Evolutionary conservation across 2,329 filamentous ascomycete species (phyloP), one percentile per base, ranked within the genome.

Genomic region (Aspergillus tubingensis): DNA sequence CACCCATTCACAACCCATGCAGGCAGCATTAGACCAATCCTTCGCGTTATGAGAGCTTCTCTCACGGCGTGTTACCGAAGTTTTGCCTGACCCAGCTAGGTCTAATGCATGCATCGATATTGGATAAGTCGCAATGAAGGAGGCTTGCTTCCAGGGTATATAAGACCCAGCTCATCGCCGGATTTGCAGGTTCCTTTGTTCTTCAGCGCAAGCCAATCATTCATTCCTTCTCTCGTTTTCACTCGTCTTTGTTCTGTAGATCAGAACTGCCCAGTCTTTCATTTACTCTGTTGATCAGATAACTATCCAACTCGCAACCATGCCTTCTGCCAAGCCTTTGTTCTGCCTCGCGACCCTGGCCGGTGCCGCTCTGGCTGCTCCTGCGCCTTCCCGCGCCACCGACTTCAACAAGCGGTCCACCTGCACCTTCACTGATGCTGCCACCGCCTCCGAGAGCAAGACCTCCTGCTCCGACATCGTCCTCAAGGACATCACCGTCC

Each of bases 361-460:
- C 41, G 52, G 39, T 15, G 23, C 53, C 41, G 53, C 53, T 13
- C 39, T 55, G 25, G 53, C 53, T 47, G 53, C 53, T 25, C 53
- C 53, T 47, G 53, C 53, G 8, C 41, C 53, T 50, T 50, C 47
- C 6, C 53, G 53, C 17, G 53, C 39, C 41, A 47, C 53, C 8
- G 53, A 44, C 4, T 55, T 55, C 25, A 30, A 8, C 53, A 55
- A 55, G 53, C 53, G 53, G 13, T 55, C 53, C 53, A 47, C 39
- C 53, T 55, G 53, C 53, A 55, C 53, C 19, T 55, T 55, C 39
- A 55, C 53, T 21, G 41, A 43, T 44, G 53, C 53, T n/a, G 53
- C 53, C 15, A 27, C 27, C 10, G 53, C 53, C 25, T 55, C 53
- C 39, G 53, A 55, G 53, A 55, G 53, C 10, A 55, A 55, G 39